These are phyloP conservation scores for Aspergillus coremiiformis DNA, from an alignment of 495 filamentous ascomycete species.

Conservation along the genomic window DNA sequence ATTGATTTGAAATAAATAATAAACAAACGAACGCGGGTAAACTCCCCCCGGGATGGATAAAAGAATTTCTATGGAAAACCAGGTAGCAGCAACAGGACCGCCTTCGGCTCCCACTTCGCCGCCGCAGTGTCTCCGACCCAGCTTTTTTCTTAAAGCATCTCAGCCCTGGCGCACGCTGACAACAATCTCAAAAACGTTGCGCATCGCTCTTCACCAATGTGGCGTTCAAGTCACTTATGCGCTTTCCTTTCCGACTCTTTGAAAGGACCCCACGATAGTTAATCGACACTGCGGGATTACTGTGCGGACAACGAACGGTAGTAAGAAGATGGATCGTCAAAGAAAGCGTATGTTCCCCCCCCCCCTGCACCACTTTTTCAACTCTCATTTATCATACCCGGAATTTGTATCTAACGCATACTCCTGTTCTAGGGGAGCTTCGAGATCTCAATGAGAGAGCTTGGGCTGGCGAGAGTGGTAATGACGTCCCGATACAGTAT, in stretches of 20 bases:
- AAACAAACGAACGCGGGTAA: conserved; percentile 1
- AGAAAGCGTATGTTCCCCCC: conserved; percentile 63
- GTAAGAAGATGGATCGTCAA: conserved; percentile 67
- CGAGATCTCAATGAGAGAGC: conserved; percentile 77
- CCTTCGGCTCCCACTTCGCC: conserved; percentile 12
- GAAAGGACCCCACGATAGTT: conserved; percentile 32
- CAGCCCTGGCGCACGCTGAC: conserved; percentile 1
- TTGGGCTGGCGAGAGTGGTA: conserved; percentile 86
- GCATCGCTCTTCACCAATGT: conserved; percentile 31
- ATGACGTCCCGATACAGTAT: not conserved
- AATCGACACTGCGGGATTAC: conserved; percentile 13
- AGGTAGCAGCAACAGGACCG: conserved; percentile 2
- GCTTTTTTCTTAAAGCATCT: conserved; percentile 4
- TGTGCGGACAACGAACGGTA: conserved; percentile 10
- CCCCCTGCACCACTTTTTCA: not conserved
- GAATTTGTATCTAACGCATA: conserved; percentile 9
- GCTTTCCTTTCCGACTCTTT: conserved; percentile 35
- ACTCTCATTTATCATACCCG: not conserved
- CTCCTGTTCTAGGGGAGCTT: conserved; percentile 63
- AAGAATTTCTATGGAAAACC: not conserved
- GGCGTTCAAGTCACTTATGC: conserved; percentile 36
- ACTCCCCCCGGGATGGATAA: not conserved
- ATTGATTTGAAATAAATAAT: no score
- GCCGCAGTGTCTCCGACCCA: conserved; percentile 3
- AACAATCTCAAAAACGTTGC: conserved; percentile 11